These are phyloP conservation scores for Fomitopsis serialis DNA, from an alignment of 768 basidiomycete genomes.

Conservation along the genomic window DNA sequence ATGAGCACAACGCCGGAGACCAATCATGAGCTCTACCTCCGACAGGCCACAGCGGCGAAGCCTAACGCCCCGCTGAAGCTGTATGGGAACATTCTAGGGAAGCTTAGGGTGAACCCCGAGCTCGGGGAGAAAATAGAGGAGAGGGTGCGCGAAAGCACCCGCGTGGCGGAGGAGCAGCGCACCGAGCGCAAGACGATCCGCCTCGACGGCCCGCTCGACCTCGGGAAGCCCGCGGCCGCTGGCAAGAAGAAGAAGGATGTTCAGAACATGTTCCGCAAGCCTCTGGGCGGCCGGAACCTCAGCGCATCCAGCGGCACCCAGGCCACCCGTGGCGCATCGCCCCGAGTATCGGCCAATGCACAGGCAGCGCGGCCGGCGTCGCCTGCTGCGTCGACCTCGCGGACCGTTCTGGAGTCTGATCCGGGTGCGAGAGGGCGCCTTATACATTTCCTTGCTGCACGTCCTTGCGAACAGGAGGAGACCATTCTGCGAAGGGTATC, in stretches of 20 bases:
- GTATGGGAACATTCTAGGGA: constrained; percentile 70
- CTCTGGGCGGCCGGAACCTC: not conserved
- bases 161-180: constrained; percentile 38
- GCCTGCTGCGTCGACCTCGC: constrained; percentile 19
- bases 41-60: constrained; percentile 51
- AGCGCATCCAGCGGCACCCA: not conserved
- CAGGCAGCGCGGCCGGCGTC: constrained; percentile 13
- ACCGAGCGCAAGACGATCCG: constrained; percentile 42
- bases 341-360: not conserved
- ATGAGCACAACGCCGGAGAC: constrained; percentile 51
- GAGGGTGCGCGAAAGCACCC: constrained; percentile 35
- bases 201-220: constrained; percentile 28
- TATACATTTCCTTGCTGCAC: constrained; percentile 50
- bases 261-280: constrained; percentile 5
- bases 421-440: constrained; percentile 30
- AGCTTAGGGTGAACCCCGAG: constrained; percentile 61
- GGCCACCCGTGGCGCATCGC: not conserved
- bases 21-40: constrained; percentile 70
- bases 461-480: constrained; percentile 37
- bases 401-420: not conserved
- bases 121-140: constrained; percentile 39
- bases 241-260: constrained; percentile 36
- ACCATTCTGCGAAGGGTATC: constrained; percentile 31
- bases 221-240: constrained; percentile 16
- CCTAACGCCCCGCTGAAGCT: constrained; percentile 65